Evolutionary conservation across 1,284 basidiomycete species (phyloP).

Genomic region (Earliella scabrosa): DNA sequence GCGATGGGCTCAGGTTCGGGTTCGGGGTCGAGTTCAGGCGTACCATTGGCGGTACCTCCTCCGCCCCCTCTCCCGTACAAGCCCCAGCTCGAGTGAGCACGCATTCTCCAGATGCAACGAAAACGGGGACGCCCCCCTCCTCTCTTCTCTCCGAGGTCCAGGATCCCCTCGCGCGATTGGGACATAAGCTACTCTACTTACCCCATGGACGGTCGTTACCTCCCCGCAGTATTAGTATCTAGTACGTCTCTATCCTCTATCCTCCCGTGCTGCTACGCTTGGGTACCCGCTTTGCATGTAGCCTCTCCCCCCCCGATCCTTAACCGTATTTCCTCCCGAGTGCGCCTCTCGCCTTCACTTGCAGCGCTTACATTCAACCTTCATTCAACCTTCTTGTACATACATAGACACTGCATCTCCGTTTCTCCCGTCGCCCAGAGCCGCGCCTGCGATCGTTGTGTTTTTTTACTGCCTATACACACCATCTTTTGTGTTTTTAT

Average conservation of each 20-base stretch:
- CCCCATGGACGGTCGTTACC: not conserved
- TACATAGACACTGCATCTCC: not conserved
- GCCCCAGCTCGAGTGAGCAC: constrained; percentile 17
- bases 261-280: not conserved
- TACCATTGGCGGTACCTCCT: constrained; percentile 25
- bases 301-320: not conserved
- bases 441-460: not conserved
- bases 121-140: too few relatives aligned
- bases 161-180: not conserved
- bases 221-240: not conserved
- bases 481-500: too few relatives aligned
- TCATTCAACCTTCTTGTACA: not conserved
- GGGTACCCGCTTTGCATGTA: not conserved
- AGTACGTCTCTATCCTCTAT: not conserved
- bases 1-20: too few relatives aligned
- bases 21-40: not conserved
- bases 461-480: not conserved
- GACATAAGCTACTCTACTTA: not conserved
- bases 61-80: constrained; percentile 35
- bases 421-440: not conserved
- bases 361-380: not conserved
- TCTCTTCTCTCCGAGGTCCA: not conserved
- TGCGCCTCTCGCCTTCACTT: not conserved
- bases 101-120: too few relatives aligned
- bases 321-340: not conserved